These are phyloP conservation scores for Phytophthora fragariaefolia DNA, from an alignment of 352 stramenopile genomes.

Conservation along the genomic window DNA sequence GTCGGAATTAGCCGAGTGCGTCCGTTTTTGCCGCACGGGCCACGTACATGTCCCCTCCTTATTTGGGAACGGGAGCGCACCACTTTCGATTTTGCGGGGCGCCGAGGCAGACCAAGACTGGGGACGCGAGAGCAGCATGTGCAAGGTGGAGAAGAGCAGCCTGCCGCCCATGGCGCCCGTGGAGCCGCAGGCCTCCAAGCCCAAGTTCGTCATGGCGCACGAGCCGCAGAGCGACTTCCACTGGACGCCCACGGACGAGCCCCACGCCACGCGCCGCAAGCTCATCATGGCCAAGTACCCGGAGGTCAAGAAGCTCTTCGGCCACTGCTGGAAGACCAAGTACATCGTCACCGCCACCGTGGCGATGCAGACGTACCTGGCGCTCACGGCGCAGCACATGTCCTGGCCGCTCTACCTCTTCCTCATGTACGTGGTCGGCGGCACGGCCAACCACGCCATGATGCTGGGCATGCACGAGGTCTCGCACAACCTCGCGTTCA, in stretches of 20 bases:
- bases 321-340: conserved; percentile 85
- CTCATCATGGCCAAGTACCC: conserved; percentile 90
- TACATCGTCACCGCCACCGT: conserved; percentile 85
- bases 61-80: background rate
- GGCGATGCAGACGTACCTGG: conserved; percentile 81
- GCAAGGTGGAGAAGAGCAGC: conserved; percentile 51
- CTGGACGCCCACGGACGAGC: conserved; percentile 86
- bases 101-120: conserved; percentile 8
- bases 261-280: conserved; percentile 86
- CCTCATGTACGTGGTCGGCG: conserved; percentile 89
- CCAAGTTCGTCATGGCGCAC: conserved; percentile 55
- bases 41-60: conserved; percentile 21
- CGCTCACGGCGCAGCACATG: conserved; percentile 70
- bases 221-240: conserved; percentile 77
- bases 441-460: conserved; percentile 94
- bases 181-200: conserved; percentile 46
- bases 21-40: conserved; percentile 20
- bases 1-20: conserved; percentile 10
- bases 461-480: conserved; percentile 97
- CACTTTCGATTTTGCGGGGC: conserved; percentile 42
- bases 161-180: conserved; percentile 44
- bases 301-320: conserved; percentile 91
- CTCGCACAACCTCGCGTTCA: conserved; percentile 96
- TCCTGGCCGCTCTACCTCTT: conserved; percentile 66
- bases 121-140: conserved; percentile 29